phyloP scores from a whole-genome alignment of 129 eudicot species.

The Artemisia argyi region DNA sequence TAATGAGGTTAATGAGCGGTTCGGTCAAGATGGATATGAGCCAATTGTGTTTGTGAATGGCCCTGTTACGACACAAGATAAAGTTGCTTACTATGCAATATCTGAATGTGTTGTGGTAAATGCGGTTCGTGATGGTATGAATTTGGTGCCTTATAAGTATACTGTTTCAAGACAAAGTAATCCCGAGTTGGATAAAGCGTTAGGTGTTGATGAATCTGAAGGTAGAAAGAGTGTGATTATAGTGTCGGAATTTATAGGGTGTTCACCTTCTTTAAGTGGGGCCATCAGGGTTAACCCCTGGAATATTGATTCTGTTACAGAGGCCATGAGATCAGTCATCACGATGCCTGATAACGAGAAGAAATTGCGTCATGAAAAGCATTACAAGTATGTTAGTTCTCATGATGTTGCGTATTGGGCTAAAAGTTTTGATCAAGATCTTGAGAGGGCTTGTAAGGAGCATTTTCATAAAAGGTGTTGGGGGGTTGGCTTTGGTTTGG shows the following conservation, averaged over 20 bases:
- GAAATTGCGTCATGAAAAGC: conserved; percentile 82
- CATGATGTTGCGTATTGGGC: conserved; percentile 95
- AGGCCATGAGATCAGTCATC: conserved; percentile 59
- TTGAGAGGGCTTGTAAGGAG: conserved; percentile 73
- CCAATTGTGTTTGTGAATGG: conserved; percentile 80
- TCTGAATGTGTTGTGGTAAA: conserved; percentile 87
- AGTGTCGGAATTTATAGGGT: conserved; percentile 90
- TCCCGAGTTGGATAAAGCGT: conserved; percentile 55
- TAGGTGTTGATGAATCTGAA: conserved; percentile 35
- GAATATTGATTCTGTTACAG: conserved; percentile 62
- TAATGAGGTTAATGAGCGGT: conserved; percentile 51
- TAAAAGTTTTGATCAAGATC: conserved; percentile 78
- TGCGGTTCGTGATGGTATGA: conserved; percentile 97
- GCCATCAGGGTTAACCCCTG: conserved; percentile 92
- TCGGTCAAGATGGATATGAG: conserved; percentile 54
- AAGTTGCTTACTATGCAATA: conserved; percentile 72
- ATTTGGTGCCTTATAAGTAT: conserved; percentile 91
- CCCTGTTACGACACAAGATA: conserved; percentile 71
- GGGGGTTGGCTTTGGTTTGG: conserved; percentile 82
- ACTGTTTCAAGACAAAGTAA: conserved; percentile 74
- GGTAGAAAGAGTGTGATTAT: conserved; percentile 70
- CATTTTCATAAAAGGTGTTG: conserved; percentile 70
- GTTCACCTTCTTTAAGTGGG: conserved; percentile 92
- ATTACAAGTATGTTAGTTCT: conserved; percentile 75
- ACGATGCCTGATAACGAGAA: conserved; percentile 61